These are phyloP conservation scores for Rhizoclosmatium sp. DNA, from an alignment of 192 early-diverging fungal genomes.

Conservation along the genomic window DNA sequence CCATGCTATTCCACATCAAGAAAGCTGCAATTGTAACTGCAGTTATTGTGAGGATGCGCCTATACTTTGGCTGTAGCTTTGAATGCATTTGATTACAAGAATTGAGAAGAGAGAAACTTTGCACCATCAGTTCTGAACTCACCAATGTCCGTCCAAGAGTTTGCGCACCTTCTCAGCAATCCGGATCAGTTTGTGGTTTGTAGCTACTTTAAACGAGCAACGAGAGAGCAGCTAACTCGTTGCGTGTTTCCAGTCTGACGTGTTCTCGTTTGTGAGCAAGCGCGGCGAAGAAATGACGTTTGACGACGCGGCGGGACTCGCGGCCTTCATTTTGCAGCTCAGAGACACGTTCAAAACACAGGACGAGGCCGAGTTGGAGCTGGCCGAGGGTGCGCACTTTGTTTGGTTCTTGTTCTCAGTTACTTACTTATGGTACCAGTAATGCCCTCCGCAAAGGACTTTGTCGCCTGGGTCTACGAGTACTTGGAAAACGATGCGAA, in stretches of 20 bases:
- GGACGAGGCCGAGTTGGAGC: background rate
- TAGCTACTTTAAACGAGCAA: background rate
- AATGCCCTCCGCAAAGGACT: background rate
- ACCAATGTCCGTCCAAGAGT: background rate
- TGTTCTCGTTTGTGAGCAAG: background rate
- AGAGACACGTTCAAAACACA: background rate
- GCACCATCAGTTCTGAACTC: background rate
- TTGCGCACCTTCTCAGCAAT: background rate
- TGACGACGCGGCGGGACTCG: background rate
- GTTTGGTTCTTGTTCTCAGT: background rate
- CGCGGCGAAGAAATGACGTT: background rate
- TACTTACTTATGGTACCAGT: background rate
- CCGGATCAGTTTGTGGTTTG: background rate
- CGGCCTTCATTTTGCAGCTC: background rate
- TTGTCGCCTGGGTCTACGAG: conserved; percentile 3
- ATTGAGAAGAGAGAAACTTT: background rate
- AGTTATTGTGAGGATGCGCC: no score
- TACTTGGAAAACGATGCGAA: background rate
- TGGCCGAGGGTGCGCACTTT: background rate
- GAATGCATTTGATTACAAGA: background rate
- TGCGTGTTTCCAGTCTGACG: background rate
- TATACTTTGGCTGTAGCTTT: background rate
- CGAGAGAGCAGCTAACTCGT: background rate
- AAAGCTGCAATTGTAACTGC: no score
- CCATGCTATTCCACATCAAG: no score